phyloP scores from a whole-genome alignment of 352 stramenopile species.

The Pythium rishiriense region DNA sequence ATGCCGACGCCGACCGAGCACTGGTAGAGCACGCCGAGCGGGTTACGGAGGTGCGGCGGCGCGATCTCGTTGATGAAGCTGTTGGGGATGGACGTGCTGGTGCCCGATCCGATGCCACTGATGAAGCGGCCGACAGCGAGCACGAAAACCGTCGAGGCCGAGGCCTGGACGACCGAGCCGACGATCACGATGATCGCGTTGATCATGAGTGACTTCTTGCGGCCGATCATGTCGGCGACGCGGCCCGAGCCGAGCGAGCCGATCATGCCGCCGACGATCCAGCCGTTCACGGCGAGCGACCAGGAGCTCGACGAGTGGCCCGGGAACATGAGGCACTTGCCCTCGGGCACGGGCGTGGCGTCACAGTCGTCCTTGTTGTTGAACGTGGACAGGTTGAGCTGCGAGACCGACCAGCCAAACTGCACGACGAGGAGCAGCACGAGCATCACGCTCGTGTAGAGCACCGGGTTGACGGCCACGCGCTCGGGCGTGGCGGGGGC shows the following conservation, averaged over 20 bases:
- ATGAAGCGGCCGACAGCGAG: conserved; percentile 43
- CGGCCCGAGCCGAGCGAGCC: conserved; percentile 39
- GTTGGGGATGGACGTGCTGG: conserved; percentile 24
- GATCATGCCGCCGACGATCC: conserved; percentile 59
- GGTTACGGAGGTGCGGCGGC: conserved; percentile 35
- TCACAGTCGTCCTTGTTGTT: conserved; percentile 41
- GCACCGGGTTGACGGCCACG: conserved; percentile 16
- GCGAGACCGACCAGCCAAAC: conserved; percentile 53
- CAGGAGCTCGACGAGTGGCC: conserved; percentile 49
- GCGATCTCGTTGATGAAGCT: conserved; percentile 35
- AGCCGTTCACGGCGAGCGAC: conserved; percentile 48
- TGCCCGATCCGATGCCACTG: conserved; percentile 49
- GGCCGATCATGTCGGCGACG: conserved; percentile 48
- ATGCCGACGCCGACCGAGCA: conserved; percentile 44
- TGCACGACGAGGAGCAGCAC: conserved; percentile 47
- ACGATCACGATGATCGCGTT: conserved; percentile 41
- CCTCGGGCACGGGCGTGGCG: conserved; percentile 34
- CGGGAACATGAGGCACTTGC: conserved; percentile 58
- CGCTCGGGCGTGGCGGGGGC: not conserved
- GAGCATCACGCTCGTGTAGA: conserved; percentile 45
- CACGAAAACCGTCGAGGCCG: conserved; percentile 30
- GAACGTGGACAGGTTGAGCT: conserved; percentile 55
- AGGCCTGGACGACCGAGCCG: conserved; percentile 33
- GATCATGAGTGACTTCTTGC: conserved; percentile 34
- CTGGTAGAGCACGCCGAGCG: conserved; percentile 39